phyloP scores from a whole-genome alignment of 169 alveolate genomes.

The Plasmodium cynomolgi region DNA sequence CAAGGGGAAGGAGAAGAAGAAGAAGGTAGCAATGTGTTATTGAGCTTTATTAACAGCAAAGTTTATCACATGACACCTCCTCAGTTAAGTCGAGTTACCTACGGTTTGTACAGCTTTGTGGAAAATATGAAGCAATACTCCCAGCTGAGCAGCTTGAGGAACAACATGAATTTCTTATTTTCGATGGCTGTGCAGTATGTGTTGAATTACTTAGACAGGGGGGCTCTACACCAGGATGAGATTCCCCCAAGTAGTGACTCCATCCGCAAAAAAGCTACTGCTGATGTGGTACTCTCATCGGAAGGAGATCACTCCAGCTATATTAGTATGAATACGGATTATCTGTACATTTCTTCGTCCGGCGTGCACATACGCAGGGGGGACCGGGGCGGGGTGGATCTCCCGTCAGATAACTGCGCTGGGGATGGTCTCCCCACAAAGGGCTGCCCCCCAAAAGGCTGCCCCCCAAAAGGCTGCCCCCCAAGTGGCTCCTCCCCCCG shows the following conservation, averaged over 20 bases:
- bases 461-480: not conserved
- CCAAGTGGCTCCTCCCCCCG: not conserved
- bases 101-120: conserved; percentile 43
- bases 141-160: conserved; percentile 7
- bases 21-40: conserved; percentile 49
- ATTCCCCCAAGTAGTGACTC: not conserved
- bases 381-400: not conserved
- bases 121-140: conserved; percentile 73
- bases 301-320: not conserved
- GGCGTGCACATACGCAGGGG: conserved; percentile 2
- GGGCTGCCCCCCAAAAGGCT: not conserved
- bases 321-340: conserved; percentile 51
- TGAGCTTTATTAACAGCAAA: conserved; percentile 1
- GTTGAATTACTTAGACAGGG: conserved; percentile 15
- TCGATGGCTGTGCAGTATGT: conserved; percentile 40
- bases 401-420: not conserved
- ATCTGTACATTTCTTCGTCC: conserved; percentile 19
- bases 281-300: not conserved
- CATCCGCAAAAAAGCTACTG: not conserved
- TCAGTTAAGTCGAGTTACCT: conserved; percentile 13
- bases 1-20: not conserved
- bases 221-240: not conserved
- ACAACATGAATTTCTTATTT: conserved; percentile 63
- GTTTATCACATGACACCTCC: conserved; percentile 13
- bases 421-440: not conserved